A percentile compares a stretch with the other conserved stretches of the same genome.
phyloP scores from a whole-genome alignment of 495 filamentous ascomycete genomes.

The Penicillium verhagenii region DNA sequence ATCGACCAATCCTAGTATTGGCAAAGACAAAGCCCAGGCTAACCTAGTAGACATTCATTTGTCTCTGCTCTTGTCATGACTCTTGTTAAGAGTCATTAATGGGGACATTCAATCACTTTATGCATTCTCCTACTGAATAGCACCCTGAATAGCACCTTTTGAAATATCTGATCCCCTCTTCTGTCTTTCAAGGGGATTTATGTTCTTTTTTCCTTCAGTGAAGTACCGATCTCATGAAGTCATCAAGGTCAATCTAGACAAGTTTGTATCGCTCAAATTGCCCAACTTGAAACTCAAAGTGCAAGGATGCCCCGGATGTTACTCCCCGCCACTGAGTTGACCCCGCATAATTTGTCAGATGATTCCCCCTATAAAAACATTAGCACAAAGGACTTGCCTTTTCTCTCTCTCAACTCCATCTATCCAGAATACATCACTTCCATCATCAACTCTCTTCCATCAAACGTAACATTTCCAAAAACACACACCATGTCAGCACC shows the following conservation, averaged over 20 bases:
- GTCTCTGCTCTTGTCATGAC: neutral
- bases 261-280: neutral
- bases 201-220: too few species aligned
- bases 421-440: conserved; percentile 6
- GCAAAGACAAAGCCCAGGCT: too few species aligned
- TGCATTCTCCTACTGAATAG: too few species aligned
- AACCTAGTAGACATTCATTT: neutral
- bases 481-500: conserved; percentile 24
- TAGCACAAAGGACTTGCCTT: neutral
- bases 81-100: too few species aligned
- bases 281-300: conserved; percentile 3
- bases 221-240: too few species aligned
- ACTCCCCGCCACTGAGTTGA: conserved; percentile 15
- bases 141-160: too few species aligned
- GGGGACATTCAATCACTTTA: too few species aligned
- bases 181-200: too few species aligned
- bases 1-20: neutral
- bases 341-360: conserved; percentile 31
- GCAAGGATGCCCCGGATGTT: conserved; percentile 17
- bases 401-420: conserved; percentile 4
- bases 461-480: too few species aligned
- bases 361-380: conserved; percentile 22
- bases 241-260: neutral
- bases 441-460: too few species aligned
- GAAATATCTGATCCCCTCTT: too few species aligned